Conservation (phyloP, 1,284 basidiomycete species). For the Dichomitus squalens region DNA sequence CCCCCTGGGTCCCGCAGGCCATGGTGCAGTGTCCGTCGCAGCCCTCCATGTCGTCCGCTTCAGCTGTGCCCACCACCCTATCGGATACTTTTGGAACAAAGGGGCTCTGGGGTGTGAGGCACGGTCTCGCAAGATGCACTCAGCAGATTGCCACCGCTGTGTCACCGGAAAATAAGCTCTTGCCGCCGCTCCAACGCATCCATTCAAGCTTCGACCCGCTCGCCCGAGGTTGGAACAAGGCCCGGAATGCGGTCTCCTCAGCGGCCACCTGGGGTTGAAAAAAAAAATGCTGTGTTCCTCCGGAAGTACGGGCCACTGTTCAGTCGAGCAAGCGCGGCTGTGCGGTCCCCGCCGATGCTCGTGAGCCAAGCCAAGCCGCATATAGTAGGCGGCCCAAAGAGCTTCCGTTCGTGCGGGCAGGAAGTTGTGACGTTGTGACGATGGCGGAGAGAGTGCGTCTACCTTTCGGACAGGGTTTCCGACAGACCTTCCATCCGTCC, state of each 20-base stretch:
- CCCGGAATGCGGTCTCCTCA: not conserved
- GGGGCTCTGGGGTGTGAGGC: not conserved
- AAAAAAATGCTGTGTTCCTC: not conserved
- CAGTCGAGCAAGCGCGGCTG: not conserved
- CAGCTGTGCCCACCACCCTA: not conserved
- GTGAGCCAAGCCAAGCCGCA: not conserved
- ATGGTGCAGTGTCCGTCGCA: not conserved
- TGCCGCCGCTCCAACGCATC: not conserved
- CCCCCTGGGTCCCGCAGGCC: too few relatives aligned
- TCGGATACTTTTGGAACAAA: slow-evolving; percentile 2
- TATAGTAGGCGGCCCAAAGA: not conserved
- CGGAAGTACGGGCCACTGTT: not conserved
- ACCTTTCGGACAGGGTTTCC: not conserved
- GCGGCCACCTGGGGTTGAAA: not conserved
- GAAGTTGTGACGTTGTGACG: not conserved
- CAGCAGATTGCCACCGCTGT: not conserved
- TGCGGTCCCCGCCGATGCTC: not conserved
- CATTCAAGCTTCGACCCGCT: not conserved
- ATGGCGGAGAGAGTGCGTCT: not conserved
- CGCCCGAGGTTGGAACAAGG: not conserved
- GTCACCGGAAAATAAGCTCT: not conserved
- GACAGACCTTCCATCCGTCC: too few relatives aligned
- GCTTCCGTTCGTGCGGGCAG: not conserved
- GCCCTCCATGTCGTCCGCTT: not conserved
- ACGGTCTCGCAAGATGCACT: not conserved